Base-by-base conservation (phyloP, 1,139 yeast species). In the Diutina catenulata region DNA sequence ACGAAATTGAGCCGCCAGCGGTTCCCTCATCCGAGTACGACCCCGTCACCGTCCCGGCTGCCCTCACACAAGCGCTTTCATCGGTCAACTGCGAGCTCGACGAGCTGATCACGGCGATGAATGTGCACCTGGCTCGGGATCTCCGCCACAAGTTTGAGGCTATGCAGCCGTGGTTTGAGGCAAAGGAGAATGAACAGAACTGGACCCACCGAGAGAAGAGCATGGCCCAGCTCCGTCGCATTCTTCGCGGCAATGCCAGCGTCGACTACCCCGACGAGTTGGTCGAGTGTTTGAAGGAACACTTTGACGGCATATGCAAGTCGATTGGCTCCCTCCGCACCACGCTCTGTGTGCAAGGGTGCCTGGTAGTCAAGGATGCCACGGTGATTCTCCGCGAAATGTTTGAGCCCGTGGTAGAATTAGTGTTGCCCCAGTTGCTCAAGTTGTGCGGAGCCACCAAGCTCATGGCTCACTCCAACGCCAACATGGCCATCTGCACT, bases 181-280 rank as follows among this genome's bases (percentile, higher is more conserved):
- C 78, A 2, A 86, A 80, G 49, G 98, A 93, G 55, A 80, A 94
- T 0, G 98, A 93, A 51, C 69, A 68, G 43, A 91, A 91, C 51
- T 91, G 99, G 99, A 60, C 66, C 20, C 49, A 53, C 1, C 68
- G 99, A 49, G 96, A 88, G 48, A 68, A 69, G 41, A 62, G 62
- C 40, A 69, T 87, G 2, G 49, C 70, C 2, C 68, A 65, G 39
- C 51, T 86, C 28, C 65, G 96, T 41, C 62, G 70, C 2, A 51
- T 81, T 2, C 47, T 84, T 3, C 60, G 87, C 31, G 88, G 88
- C 2, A 74, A 78, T 49, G 57, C 62, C 1, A 38, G 49, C 1
- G 40, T 41, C 0, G 65, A 66, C 1, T 70, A 55, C 44, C 62
- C 64, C 0, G 62, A 61, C 0, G 72, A 65, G 4, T 55, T 80